A percentile compares a stretch with the other conserved stretches of the same genome.
phyloP scores from a whole-genome alignment of 1,139 yeast genomes.

The Candida freyschussii region DNA sequence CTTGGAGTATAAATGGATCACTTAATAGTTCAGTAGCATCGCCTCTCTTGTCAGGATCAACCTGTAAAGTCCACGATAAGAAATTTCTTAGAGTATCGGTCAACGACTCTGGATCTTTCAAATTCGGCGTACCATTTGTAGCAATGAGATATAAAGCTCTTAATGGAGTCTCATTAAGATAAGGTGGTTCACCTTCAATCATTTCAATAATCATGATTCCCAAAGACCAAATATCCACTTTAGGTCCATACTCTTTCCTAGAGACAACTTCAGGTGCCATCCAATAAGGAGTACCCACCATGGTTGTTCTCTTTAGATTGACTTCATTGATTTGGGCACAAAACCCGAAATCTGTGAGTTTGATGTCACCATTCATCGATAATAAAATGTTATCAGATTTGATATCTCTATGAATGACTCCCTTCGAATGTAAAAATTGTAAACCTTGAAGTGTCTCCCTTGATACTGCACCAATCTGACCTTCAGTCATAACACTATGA shows the following conservation, averaged over 20 bases:
- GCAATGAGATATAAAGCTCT: slow-evolving; percentile 86
- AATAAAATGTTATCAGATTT: slow-evolving; percentile 89
- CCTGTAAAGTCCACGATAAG: slow-evolving; percentile 75
- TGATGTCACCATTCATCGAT: slow-evolving; percentile 80
- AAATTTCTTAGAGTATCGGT: slow-evolving; percentile 64
- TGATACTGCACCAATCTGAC: slow-evolving; percentile 96
- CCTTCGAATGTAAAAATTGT: slow-evolving; percentile 83
- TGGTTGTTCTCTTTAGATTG: slow-evolving; percentile 83
- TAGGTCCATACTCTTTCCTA: slow-evolving; percentile 92
- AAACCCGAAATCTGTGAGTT: slow-evolving; percentile 75
- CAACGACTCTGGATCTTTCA: slow-evolving; percentile 83
- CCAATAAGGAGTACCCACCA: slow-evolving; percentile 99
- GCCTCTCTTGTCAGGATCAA: slow-evolving; percentile 79
- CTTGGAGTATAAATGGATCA: slow-evolving; percentile 62
- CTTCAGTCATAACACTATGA: slow-evolving; percentile 91
- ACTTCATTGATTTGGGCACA: slow-evolving; percentile 94
- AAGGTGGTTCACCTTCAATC: slow-evolving; percentile 99
- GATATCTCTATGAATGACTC: slow-evolving; percentile 94
- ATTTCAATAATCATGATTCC: slow-evolving; percentile 98
- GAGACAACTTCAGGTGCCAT: slow-evolving; percentile 99
- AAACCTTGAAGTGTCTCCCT: slow-evolving; percentile 85
- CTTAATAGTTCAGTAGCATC: slow-evolving; percentile 69
- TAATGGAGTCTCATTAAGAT: slow-evolving; percentile 89
- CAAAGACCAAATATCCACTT: slow-evolving; percentile 95
- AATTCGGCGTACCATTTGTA: slow-evolving; percentile 90